phyloP scores from a whole-genome alignment of 331 rosid species.

The Prunus yedoensis region DNA sequence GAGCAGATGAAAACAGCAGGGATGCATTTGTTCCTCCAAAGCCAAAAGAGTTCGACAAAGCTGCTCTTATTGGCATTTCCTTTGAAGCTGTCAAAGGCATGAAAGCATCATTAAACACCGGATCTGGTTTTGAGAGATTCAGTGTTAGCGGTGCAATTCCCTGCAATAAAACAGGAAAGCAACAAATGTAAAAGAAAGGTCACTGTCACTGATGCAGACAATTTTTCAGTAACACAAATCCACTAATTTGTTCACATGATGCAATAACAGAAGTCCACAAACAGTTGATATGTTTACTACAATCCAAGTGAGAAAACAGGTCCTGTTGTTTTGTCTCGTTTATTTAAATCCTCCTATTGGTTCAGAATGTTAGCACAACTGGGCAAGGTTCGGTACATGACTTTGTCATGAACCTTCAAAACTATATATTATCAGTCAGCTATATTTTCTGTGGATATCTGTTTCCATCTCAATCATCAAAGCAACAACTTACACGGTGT shows the following conservation, averaged over 20 bases:
- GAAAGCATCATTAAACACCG: slow-evolving; percentile 56
- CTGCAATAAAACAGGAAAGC: slow-evolving; percentile 43
- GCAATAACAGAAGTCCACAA: no score
- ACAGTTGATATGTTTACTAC: background rate
- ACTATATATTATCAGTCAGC: slow-evolving; percentile 1
- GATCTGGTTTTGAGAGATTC: slow-evolving; percentile 79
- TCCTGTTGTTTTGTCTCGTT: background rate
- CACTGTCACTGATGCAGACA: background rate
- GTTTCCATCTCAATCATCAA: background rate
- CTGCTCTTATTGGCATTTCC: slow-evolving; percentile 65
- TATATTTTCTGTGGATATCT: background rate
- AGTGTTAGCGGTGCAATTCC: slow-evolving; percentile 88
- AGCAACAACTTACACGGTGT: slow-evolving; percentile 43
- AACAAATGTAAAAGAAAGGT: background rate
- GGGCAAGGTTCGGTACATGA: background rate
- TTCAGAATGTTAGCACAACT: background rate
- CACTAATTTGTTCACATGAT: background rate
- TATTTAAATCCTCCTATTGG: background rate
- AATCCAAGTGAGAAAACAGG: background rate
- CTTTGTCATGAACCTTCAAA: background rate
- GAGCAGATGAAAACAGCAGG: slow-evolving; percentile 61
- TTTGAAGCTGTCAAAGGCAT: slow-evolving; percentile 64
- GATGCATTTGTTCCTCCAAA: slow-evolving; percentile 97
- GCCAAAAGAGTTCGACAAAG: slow-evolving; percentile 90
- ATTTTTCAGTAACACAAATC: background rate